Base-by-base conservation (phyloP, 129 eudicot species). In the Tanacetum coccineum region DNA sequence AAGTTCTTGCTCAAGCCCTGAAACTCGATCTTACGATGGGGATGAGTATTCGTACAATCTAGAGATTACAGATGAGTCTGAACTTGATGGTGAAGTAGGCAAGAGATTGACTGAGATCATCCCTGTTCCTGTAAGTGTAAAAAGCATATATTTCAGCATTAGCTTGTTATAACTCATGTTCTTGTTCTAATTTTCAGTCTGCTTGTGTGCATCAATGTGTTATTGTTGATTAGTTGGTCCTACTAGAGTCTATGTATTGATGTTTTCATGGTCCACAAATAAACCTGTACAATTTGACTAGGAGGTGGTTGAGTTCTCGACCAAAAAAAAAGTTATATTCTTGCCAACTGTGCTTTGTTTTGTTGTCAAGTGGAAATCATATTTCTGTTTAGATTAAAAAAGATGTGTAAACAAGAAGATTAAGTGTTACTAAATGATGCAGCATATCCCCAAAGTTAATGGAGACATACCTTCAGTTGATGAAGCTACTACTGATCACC, bases 401-500 rank as follows among this genome's bases (percentile, higher is more conserved):
- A 21, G 64, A 22, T 22, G 25, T 22, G 25, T 22, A 22, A 22
- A 22, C 25, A 22, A 22, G 25, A 22, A 22, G 2, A 22, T 22
- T 22, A 4, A 5, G 12, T 59, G 2, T 22, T 39, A 19, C 78
- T 60, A 66, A 49, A 13, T 46, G 20, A 58, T 81, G 86, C 88
- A 91, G 97, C 97, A 91, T 76, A 63, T 91, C 26, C 97, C 97
- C 40, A 85, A 82, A 78, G 90, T 84, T 68, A 91, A 91, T 78
- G 96, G 97, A 63, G 97, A 91, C 44, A 87, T 91, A 72, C 97
- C 97, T 70, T 87, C 97, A 48, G 72, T 81, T 68, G 97, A 91
- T 74, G 97, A 87, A 83, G 97, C 90, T 57, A 87, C 90, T 72
- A 79, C 94, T 62, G 97, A 91, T 76, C 96, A 91, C 84, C 96